These are phyloP conservation scores for Diaporthe australafricana DNA, from an alignment of 2,329 filamentous ascomycete species.

Conservation along the genomic window DNA sequence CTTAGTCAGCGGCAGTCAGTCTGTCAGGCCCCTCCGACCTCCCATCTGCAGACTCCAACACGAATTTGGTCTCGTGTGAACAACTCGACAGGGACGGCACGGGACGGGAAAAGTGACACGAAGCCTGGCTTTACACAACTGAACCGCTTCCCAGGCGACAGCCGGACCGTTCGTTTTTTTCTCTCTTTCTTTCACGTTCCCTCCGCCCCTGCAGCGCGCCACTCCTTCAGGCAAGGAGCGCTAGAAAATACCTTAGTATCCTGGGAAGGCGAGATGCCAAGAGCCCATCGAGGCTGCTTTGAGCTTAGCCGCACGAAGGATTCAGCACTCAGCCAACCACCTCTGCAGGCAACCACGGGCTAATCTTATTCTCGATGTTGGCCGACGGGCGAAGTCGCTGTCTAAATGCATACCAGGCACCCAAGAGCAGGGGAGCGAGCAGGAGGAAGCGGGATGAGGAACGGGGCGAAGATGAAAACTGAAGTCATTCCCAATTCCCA, in stretches of 20 bases:
- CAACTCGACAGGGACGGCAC: not conserved
- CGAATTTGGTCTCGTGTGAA: not conserved
- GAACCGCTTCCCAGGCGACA: constrained; percentile 3
- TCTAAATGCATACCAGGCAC: not conserved
- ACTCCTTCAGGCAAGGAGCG: not conserved
- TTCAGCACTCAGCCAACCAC: constrained; percentile 10
- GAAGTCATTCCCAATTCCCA: constrained; percentile 18
- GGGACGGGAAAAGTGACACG: not conserved
- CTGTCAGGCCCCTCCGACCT: not conserved
- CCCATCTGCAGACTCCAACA: not conserved
- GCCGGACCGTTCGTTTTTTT: not conserved
- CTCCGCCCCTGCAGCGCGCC: not conserved
- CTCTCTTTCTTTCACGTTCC: not conserved
- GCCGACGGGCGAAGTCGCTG: not conserved
- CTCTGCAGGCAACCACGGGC: constrained; percentile 18
- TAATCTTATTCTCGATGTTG: constrained; percentile 23
- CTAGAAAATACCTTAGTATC: not conserved
- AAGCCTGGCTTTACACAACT: not conserved
- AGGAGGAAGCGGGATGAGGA: not conserved
- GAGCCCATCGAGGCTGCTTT: not conserved
- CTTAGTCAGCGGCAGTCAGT: constrained; percentile 8
- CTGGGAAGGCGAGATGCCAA: constrained; percentile 10
- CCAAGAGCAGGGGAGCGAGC: not conserved
- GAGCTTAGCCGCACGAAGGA: constrained; percentile 28
- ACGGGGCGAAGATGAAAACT: not conserved